Conservation (phyloP, 306 rosid species). For the Castanopsis chinensis region DNA sequence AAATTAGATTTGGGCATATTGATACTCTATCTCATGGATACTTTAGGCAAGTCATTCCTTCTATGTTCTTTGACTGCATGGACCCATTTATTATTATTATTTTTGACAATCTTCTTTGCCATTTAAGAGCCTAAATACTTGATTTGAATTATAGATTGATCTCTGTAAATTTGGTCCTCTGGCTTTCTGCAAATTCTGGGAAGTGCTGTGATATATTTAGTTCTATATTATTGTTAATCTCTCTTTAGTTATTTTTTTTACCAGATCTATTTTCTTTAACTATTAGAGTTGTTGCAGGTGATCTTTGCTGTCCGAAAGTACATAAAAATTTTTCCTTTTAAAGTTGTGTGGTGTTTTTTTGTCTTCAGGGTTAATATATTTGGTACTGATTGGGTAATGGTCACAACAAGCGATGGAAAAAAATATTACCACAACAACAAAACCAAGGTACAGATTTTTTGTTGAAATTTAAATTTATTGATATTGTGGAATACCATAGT, state of each 20-base stretch:
- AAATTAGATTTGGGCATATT: neutral
- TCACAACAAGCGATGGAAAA: constrained; percentile 83
- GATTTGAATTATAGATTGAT: neutral
- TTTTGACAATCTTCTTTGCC: neutral
- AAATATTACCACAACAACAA: constrained; percentile 81
- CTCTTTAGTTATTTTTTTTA: constrained; percentile 1
- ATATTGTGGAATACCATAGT: too few relatives aligned
- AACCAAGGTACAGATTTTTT: constrained; percentile 66
- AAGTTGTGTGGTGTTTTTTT: constrained; percentile 13
- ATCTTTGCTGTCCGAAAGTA: neutral
- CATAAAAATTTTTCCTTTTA: constrained; percentile 2
- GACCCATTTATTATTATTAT: neutral
- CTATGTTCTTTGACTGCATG: neutral
- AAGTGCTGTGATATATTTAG: neutral
- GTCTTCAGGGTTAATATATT: constrained; percentile 61
- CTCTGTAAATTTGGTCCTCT: neutral
- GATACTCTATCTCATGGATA: neutral
- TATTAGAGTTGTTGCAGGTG: neutral
- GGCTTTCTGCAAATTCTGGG: neutral
- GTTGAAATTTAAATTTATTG: constrained; percentile 1
- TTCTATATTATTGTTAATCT: neutral
- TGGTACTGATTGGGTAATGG: constrained; percentile 90
- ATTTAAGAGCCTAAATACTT: neutral
- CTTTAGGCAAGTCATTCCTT: neutral
- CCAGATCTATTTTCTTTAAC: neutral